A percentile compares a stretch with the other conserved stretches of the same genome.
phyloP scores from a whole-genome alignment of 129 eudicot species.

The Mikania micrantha region DNA sequence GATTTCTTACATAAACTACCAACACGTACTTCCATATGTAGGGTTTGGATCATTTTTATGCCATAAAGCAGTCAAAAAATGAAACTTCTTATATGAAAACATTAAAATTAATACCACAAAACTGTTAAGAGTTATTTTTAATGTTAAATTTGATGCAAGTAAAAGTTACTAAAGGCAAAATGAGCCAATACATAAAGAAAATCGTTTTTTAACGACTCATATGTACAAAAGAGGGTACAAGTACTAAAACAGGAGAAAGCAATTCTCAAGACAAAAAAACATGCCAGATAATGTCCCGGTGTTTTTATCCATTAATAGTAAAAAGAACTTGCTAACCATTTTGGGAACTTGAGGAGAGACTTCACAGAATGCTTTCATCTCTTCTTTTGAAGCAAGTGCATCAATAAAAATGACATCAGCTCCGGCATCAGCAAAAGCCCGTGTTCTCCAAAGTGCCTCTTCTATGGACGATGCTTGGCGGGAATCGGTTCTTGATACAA shows the following conservation, averaged over 20 bases:
- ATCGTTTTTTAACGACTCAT: background rate
- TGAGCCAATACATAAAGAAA: background rate
- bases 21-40: background rate
- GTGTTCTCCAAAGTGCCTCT: constrained; percentile 81
- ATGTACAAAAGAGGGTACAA: background rate
- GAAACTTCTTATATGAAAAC: background rate
- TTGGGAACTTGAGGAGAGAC: constrained; percentile 68
- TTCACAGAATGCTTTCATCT: constrained; percentile 79
- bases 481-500: constrained; percentile 92
- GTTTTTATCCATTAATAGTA: background rate
- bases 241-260: background rate
- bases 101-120: background rate
- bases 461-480: constrained; percentile 92
- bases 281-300: too few relatives aligned
- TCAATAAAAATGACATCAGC: constrained; percentile 93
- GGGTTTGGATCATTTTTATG: background rate
- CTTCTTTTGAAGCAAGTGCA: constrained; percentile 88
- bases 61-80: background rate
- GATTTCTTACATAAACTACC: background rate
- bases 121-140: background rate
- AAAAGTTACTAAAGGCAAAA: background rate
- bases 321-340: constrained; percentile 45
- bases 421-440: constrained; percentile 87
- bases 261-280: background rate
- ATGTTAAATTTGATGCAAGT: background rate